Percentiles rank a stretch among this genome's conserved stretches.
These are phyloP conservation scores for Thalassia testudinum DNA, from an alignment of 116 monocot genomes.

Conservation along the genomic window DNA sequence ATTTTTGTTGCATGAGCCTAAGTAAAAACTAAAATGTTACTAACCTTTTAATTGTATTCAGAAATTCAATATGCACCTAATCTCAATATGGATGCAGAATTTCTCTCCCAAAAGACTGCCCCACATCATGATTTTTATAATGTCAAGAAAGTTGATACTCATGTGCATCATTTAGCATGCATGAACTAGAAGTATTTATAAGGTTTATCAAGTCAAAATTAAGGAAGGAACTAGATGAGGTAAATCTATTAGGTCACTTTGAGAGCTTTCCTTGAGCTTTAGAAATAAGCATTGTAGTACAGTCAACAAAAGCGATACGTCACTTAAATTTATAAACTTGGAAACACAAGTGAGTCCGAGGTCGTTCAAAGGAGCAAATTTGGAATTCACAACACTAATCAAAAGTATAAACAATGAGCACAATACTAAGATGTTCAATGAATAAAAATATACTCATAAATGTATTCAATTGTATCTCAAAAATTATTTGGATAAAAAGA, in stretches of 20 bases:
- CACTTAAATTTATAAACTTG: too few relatives aligned
- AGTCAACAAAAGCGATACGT: too few relatives aligned
- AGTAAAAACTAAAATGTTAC: neutral
- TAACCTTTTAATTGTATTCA: conserved; percentile 9
- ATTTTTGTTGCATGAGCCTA: neutral
- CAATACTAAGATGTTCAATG: too few relatives aligned
- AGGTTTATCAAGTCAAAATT: conserved; percentile 99
- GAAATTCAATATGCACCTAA: conserved; percentile 98
- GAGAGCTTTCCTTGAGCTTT: too few relatives aligned
- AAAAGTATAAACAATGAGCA: too few relatives aligned
- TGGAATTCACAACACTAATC: too few relatives aligned
- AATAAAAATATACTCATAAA: too few relatives aligned
- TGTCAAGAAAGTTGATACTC: conserved; percentile 99
- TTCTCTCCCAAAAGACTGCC: conserved; percentile 98
- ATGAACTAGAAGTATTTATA: conserved; percentile 99
- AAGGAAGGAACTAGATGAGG: conserved; percentile 98
- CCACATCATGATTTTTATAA: conserved; percentile 99
- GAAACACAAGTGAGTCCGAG: too few relatives aligned
- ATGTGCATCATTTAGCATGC: conserved; percentile 98
- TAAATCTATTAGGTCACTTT: conserved; percentile 8
- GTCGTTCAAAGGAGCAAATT: too few relatives aligned
- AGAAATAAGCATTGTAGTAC: too few relatives aligned
- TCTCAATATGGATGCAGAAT: conserved; percentile 92
- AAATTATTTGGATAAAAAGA: too few relatives aligned
- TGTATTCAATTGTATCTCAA: too few relatives aligned